Conservation (phyloP, 441 rosid genomes). For the Gossypium aridum region DNA sequence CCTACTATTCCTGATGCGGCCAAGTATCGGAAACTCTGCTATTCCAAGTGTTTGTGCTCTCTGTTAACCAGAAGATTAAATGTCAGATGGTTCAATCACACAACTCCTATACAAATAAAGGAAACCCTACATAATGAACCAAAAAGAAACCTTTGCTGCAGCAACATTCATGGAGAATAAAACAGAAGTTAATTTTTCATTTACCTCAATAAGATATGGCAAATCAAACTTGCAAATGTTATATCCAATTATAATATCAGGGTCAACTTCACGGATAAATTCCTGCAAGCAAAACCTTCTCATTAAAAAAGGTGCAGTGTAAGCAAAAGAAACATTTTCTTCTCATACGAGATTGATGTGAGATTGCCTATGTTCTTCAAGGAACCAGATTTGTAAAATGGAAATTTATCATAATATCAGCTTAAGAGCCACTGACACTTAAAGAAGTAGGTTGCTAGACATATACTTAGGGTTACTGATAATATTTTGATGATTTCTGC, state of each 20-base stretch:
- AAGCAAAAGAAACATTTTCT: neutral
- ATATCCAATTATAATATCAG: conserved; percentile 95
- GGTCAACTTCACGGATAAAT: conserved; percentile 82
- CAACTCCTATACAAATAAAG: conserved; percentile 12
- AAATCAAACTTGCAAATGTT: conserved; percentile 98
- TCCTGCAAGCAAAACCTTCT: conserved; percentile 53
- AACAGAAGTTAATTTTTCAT: conserved; percentile 12
- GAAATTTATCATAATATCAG: neutral
- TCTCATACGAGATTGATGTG: neutral
- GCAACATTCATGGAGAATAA: neutral
- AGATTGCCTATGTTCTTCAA: neutral
- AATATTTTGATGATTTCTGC: neutral
- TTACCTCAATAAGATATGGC: conserved; percentile 97
- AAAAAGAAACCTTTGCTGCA: conserved; percentile 1
- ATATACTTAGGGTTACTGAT: neutral
- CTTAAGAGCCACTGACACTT: neutral
- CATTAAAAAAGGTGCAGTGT: neutral
- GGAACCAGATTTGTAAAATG: neutral
- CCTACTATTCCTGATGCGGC: conserved; percentile 83
- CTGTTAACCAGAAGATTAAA: conserved; percentile 34
- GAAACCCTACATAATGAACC: neutral
- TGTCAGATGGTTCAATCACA: neutral
- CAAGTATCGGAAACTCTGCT: conserved; percentile 83
- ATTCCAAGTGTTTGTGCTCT: conserved; percentile 86
- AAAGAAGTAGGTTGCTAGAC: neutral